phyloP scores from a whole-genome alignment of 1,284 basidiomycete genomes.

The Schizophyllum commune region DNA sequence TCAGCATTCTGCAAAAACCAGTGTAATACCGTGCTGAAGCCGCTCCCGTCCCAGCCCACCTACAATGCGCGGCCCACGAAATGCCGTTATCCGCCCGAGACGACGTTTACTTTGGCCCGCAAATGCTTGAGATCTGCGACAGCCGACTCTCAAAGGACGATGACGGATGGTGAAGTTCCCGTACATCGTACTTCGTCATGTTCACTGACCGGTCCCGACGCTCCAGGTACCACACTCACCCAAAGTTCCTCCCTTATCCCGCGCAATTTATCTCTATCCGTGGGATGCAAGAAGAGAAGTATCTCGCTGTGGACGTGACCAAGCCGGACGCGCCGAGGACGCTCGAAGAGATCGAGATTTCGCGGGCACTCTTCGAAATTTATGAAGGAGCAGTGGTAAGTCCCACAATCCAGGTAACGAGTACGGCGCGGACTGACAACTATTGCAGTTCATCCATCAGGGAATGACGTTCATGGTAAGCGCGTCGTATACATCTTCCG shows the following conservation, averaged over 20 bases:
- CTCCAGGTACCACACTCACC: constrained; percentile 73
- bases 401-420: no score
- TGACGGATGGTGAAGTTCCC: constrained; percentile 56
- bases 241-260: constrained; percentile 74
- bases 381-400: constrained; percentile 73
- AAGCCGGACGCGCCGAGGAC: constrained; percentile 36
- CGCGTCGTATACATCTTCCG: constrained; percentile 1
- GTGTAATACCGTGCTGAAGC: neutral
- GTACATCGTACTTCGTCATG: neutral
- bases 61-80: constrained; percentile 85
- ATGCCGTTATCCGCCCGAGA: constrained; percentile 75
- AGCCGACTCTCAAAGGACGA: constrained; percentile 48
- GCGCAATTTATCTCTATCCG: constrained; percentile 70
- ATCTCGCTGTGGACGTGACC: constrained; percentile 66
- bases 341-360: constrained; percentile 83
- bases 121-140: constrained; percentile 49
- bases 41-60: constrained; percentile 54
- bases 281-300: constrained; percentile 75
- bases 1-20: constrained; percentile 4
- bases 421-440: no score
- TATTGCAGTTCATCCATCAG: constrained; percentile 70
- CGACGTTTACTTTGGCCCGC: constrained; percentile 64
- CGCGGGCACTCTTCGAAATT: constrained; percentile 80
- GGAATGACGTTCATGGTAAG: constrained; percentile 67
- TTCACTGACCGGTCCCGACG: constrained; percentile 2